Base-by-base conservation (phyloP, 2,329 filamentous ascomycete species). In the Nemania bipapillata region DNA sequence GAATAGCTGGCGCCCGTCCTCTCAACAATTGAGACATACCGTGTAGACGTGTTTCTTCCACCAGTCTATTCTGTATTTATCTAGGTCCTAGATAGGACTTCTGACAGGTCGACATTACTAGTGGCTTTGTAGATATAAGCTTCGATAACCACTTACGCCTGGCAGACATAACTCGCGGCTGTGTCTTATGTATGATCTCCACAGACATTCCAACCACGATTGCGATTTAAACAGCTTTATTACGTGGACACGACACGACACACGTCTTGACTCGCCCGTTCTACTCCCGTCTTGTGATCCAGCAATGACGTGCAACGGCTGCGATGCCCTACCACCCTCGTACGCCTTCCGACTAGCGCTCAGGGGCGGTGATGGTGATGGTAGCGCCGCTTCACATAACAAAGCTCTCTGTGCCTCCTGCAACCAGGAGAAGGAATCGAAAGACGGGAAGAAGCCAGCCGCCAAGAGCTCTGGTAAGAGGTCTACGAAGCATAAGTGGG, bases 261-360 rank as follows among this genome's bases (percentile, higher is more conserved):
- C 35, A n/a, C 11, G 32, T 35, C 9, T 20, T 15, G 9, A 8
- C 55, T 1, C 7, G 15, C 17, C n/a, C 45, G n/a, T 26, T 15
- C 5, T 5, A 52, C 32, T 7, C 30, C 50, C 22, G 17, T 17
- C 42, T 9, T 7, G 15, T 55, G 6, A 50, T 20, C 7, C 55
- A n/a, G 54, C 57, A 55, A 71, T 71, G 66, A 50, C 66, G n/a
- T 66, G 63, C 42, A 69, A 17, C 20, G 59, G 55, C 17, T 71
- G 66, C 47, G 63, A 71, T 55, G 66, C 63, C 17, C 56, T 70
- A 11, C 68, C 68, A 20, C 68, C 68, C 24, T 26, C 65, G 1
- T 69, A 66, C 12, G 69, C 69, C 45, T 71, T 71, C 55, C 58
- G 35, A 6, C 66, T 71, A 5, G 69, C 69, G 2, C 22, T 71